phyloP scores from a whole-genome alignment of 2,329 filamentous ascomycete species.

The Coccinonectria pachysandricola region DNA sequence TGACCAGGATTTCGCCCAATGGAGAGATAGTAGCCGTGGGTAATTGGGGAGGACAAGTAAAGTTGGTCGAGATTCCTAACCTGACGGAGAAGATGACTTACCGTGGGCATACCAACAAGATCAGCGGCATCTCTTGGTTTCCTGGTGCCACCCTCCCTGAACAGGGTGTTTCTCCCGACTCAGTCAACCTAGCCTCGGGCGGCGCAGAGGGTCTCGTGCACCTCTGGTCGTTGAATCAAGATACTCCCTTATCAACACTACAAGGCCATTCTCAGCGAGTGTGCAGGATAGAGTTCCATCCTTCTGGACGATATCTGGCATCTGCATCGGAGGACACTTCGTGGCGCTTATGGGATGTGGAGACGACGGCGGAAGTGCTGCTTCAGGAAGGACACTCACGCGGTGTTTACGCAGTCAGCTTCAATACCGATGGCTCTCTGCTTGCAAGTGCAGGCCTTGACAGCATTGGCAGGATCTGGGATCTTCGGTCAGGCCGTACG shows the following conservation, averaged over 20 bases:
- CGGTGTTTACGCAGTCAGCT: constrained; percentile 82
- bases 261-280: constrained; percentile 79
- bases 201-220: constrained; percentile 82
- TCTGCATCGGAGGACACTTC: constrained; percentile 94
- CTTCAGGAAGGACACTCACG: constrained; percentile 91
- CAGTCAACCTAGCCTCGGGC: constrained; percentile 80
- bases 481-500: constrained; percentile 81
- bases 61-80: constrained; percentile 73
- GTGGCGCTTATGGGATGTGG: constrained; percentile 92
- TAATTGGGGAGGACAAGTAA: constrained; percentile 86
- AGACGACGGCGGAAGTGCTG: constrained; percentile 71
- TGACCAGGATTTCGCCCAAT: constrained; percentile 82
- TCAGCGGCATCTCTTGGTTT: constrained; percentile 85
- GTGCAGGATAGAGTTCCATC: constrained; percentile 88
- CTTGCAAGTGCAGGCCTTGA: constrained; percentile 88
- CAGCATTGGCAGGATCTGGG: constrained; percentile 92
- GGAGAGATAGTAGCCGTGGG: constrained; percentile 77
- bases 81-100: constrained; percentile 66
- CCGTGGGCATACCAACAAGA: constrained; percentile 77
- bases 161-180: constrained; percentile 58
- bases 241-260: constrained; percentile 74
- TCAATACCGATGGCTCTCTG: constrained; percentile 84
- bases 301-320: constrained; percentile 78
- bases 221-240: constrained; percentile 80
- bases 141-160: constrained; percentile 68